Percentiles rank a stretch among this genome's conserved stretches.
Conservation (phyloP, 805 yeast species). For the Wickerhamomyces subpelliculosus region DNA sequence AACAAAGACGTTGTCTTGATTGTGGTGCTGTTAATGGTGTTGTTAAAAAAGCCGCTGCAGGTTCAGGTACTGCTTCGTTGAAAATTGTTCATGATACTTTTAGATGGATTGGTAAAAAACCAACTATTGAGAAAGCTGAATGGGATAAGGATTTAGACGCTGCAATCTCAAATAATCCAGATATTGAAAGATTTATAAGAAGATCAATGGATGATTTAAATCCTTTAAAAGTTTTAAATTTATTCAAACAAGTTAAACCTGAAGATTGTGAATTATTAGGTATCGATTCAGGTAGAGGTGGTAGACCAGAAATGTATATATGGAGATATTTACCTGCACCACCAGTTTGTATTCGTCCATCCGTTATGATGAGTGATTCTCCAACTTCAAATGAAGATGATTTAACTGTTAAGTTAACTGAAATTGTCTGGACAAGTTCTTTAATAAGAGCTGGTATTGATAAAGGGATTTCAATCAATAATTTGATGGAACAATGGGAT, state of each 20-base stretch:
- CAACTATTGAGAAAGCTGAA: constrained; percentile 71
- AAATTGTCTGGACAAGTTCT: constrained; percentile 95
- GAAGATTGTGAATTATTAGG: constrained; percentile 91
- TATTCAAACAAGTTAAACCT: constrained; percentile 81
- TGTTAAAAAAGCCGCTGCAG: constrained; percentile 91
- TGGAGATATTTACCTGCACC: constrained; percentile 99
- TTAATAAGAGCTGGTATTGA: constrained; percentile 91
- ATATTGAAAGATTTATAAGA: constrained; percentile 77
- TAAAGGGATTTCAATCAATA: constrained; percentile 88
- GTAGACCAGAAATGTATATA: constrained; percentile 92
- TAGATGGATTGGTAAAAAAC: constrained; percentile 90
- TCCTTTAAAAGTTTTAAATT: constrained; percentile 79
- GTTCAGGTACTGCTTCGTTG: constrained; percentile 87
- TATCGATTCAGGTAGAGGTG: constrained; percentile 77
- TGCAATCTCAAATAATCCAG: constrained; percentile 73
- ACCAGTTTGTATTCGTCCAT: constrained; percentile 97
- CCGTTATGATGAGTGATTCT: constrained; percentile 85
- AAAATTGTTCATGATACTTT: constrained; percentile 94
- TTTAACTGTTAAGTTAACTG: constrained; percentile 90
- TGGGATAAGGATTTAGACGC: constrained; percentile 86
- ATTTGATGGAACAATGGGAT: constrained; percentile 99
- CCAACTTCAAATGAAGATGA: constrained; percentile 96
- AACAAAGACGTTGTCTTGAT: constrained; percentile 82
- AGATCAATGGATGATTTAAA: constrained; percentile 90
- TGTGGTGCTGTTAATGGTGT: constrained; percentile 94